Evolutionary conservation across 139 green algal genomes (phyloP).

Genomic region (Mesostigma viride): DNA sequence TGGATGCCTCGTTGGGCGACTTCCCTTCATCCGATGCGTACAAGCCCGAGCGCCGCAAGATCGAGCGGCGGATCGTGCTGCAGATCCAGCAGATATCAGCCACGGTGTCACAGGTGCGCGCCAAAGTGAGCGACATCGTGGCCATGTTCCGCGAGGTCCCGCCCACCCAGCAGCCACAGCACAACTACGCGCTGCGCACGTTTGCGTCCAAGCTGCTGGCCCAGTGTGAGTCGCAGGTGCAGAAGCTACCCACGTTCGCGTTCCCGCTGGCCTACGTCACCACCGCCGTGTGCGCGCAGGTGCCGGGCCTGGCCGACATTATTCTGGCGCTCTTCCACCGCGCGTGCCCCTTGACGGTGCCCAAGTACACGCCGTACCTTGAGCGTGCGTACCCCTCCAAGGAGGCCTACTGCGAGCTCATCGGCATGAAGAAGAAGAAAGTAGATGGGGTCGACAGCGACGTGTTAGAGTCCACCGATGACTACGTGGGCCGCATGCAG

Average conservation of each 20-base stretch:
- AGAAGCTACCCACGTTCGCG: slow-evolving; percentile 34
- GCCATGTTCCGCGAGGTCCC: not conserved
- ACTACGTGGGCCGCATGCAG: slow-evolving; percentile 23
- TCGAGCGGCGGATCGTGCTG: slow-evolving; percentile 15
- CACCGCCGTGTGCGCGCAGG: slow-evolving; percentile 21
- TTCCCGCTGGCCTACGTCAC: slow-evolving; percentile 32
- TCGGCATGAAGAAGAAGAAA: slow-evolving; percentile 15
- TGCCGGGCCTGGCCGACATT: slow-evolving; percentile 21
- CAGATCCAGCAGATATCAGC: slow-evolving; percentile 36
- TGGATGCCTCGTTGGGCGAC: not conserved
- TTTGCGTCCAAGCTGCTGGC: slow-evolving; percentile 20
- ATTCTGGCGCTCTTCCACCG: slow-evolving; percentile 28
- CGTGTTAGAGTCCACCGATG: slow-evolving; percentile 26
- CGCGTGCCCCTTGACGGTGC: slow-evolving; percentile 31
- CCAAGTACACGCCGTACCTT: slow-evolving; percentile 34
- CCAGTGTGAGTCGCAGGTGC: slow-evolving; percentile 34
- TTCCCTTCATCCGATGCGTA: not conserved
- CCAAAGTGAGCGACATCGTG: slow-evolving; percentile 5
- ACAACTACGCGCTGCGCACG: not conserved
- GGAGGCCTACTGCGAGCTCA: slow-evolving; percentile 22
- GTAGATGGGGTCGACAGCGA: not conserved
- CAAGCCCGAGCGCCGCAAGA: slow-evolving; percentile 14
- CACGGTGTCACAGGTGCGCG: slow-evolving; percentile 30
- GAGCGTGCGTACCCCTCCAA: slow-evolving; percentile 1
- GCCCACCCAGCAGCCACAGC: not conserved